Percentiles rank a stretch among this genome's conserved stretches.
phyloP scores from a whole-genome alignment of 441 rosid genomes.

The Croton setiger region DNA sequence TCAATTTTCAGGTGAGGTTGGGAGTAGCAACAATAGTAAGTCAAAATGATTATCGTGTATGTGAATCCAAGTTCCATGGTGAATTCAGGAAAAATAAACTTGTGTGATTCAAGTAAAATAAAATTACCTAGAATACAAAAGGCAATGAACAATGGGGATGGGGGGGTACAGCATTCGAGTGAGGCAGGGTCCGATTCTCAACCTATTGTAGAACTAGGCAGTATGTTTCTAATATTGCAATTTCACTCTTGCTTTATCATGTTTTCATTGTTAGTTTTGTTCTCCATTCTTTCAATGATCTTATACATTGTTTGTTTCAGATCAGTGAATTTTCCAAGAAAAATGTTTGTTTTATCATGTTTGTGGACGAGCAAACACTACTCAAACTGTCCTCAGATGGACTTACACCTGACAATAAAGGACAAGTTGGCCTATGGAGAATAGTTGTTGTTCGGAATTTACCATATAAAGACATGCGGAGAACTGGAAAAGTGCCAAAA shows the following conservation, averaged over 20 bases:
- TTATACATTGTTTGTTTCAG: constrained; percentile 39
- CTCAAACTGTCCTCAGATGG: constrained; percentile 53
- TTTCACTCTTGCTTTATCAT: not conserved
- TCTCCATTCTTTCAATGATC: constrained; percentile 13
- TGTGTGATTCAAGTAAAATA: not conserved
- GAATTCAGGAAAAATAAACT: not conserved
- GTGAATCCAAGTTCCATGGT: not conserved
- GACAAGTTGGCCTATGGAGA: constrained; percentile 75
- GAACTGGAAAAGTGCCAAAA: constrained; percentile 82
- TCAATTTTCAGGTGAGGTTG: constrained; percentile 1
- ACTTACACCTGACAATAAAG: constrained; percentile 43
- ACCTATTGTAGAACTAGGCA: not conserved
- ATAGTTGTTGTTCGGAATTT: constrained; percentile 66
- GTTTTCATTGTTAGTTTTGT: constrained; percentile 1
- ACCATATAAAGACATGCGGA: constrained; percentile 72
- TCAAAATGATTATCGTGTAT: not conserved
- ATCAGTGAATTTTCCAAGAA: constrained; percentile 67
- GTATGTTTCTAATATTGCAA: not conserved
- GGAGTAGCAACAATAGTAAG: not conserved
- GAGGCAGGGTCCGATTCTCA: not conserved
- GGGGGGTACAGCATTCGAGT: no score
- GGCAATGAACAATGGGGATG: not conserved
- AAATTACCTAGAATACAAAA: not conserved
- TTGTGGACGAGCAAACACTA: constrained; percentile 81
- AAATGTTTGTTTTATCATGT: constrained; percentile 73